Conservation (phyloP, 345 rosid species). For the Carallia pectinifolia region DNA sequence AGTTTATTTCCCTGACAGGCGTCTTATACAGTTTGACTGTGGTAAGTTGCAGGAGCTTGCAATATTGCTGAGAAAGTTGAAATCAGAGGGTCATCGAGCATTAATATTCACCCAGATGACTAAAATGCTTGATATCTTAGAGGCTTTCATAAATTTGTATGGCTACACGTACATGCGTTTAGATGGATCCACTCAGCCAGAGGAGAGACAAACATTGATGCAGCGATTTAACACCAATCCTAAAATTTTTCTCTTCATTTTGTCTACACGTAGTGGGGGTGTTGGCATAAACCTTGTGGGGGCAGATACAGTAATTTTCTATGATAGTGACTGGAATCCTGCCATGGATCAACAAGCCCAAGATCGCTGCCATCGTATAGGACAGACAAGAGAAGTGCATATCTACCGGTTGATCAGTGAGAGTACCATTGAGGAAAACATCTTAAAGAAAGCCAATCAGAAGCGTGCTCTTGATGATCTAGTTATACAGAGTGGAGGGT, state of each 20-base stretch:
- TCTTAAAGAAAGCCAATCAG: conserved; percentile 97
- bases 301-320: conserved; percentile 98
- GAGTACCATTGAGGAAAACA: conserved; percentile 97
- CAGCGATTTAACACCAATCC: conserved; percentile 99
- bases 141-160: conserved; percentile 92
- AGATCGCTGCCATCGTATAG: conserved; percentile 99
- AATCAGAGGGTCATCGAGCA: conserved; percentile 94
- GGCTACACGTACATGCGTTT: conserved; percentile 99
- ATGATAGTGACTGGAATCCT: conserved; percentile 99
- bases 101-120: conserved; percentile 99
- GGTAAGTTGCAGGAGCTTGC: conserved; percentile 99
- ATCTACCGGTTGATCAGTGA: conserved; percentile 96
- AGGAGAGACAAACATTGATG: conserved; percentile 99
- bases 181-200: conserved; percentile 99
- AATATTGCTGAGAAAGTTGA: conserved; percentile 75
- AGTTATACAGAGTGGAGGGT: conserved; percentile 95
- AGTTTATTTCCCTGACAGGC: conserved; percentile 94
- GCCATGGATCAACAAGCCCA: conserved; percentile 99
- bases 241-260: conserved; percentile 89
- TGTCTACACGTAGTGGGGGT: conserved; percentile 99
- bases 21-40: conserved; percentile 98
- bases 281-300: conserved; percentile 99
- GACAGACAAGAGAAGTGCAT: conserved; percentile 98
- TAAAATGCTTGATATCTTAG: conserved; percentile 97
- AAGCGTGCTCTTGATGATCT: conserved; percentile 98